Conservation (phyloP, 495 filamentous ascomycete species). For the Cercophora samala region DNA sequence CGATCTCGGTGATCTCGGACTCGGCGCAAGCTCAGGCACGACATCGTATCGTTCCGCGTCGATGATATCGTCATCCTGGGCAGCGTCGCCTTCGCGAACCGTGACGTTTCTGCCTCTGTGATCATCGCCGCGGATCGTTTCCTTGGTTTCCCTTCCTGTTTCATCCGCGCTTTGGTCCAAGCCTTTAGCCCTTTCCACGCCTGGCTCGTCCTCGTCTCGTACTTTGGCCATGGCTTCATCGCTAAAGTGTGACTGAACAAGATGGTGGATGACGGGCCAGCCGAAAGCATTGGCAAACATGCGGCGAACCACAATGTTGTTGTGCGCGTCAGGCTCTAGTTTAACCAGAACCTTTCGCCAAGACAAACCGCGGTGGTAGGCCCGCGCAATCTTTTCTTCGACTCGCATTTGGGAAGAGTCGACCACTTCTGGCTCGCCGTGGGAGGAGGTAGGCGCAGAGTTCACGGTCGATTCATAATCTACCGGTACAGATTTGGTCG, state of each 20-base stretch:
- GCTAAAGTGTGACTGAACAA: conserved; percentile 89
- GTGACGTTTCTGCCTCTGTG: conserved; percentile 7
- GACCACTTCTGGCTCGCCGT: conserved; percentile 44
- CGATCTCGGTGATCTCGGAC: background rate
- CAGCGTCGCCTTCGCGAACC: conserved; percentile 19
- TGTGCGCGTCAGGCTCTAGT: conserved; percentile 95
- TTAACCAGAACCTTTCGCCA: conserved; percentile 97
- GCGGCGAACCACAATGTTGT: conserved; percentile 93
- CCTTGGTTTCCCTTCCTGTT: conserved; percentile 40
- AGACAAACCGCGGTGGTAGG: conserved; percentile 82
- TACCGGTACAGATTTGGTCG: conserved; percentile 1
- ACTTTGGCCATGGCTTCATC: conserved; percentile 57
- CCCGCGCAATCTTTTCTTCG: conserved; percentile 95
- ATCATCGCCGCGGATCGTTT: conserved; percentile 8
- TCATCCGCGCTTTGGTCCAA: conserved; percentile 34
- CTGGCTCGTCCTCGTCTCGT: conserved; percentile 52
- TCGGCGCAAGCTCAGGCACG: conserved; percentile 13
- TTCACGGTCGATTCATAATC: conserved; percentile 12
- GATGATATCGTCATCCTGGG: conserved; percentile 23
- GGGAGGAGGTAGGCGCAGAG: conserved; percentile 29
- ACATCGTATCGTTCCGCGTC: conserved; percentile 6
- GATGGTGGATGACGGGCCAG: conserved; percentile 92
- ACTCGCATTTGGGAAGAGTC: conserved; percentile 70
- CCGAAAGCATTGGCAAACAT: conserved; percentile 97
- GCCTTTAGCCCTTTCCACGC: conserved; percentile 42